Base-by-base conservation (phyloP, 176 grass and related monocot species). In the Aegilops sharonensis region DNA sequence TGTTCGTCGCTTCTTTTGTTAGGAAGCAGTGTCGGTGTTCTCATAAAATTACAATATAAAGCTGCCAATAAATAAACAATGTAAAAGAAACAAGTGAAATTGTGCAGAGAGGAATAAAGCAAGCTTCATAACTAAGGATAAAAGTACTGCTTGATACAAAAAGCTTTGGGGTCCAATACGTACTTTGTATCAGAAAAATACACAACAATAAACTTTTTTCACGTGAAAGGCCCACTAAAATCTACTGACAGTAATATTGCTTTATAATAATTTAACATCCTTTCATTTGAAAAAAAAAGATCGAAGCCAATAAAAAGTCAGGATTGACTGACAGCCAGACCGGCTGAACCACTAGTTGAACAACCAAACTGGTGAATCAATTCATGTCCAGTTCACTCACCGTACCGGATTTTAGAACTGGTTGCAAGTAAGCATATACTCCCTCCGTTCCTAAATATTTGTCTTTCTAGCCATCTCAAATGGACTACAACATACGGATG, bases 1-100 rank as follows among this genome's bases (percentile, higher is more conserved):
- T 95, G 93, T 83, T 94, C 89, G 42, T 92, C 92, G 18, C 60
- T 98, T 88, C 93, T 94, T 88, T 98, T 89, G 90, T 87, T 98
- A 72, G 96, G 96, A 85, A 98, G 93, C 68, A 98, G 88, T 77
- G 91, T 94, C 8, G 91, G 93, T 80, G 84, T 79, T 91, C 90
- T 90, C 8, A 85, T 67, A 86, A 94, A 85, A 73, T 95, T 98
- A 60, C 86, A 92, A 89, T 95, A 95, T 39, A 98, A 84, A 82
- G 79, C 96, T 98, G 93, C 59, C 85, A 14, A n/a, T 42, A 78
- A 13, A 13, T 39, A 68, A 75, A 84, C 9, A 70, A 62, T 43
- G 20, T 79, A 12, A 20, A 5, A 30, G 42, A 74, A 85, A 77
- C 30, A 66, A 36, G 27, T 80, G 67, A 73, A 35, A 83, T 21